phyloP scores from a whole-genome alignment of 176 grass and related monocot genomes.

The Oropetium thomaeum region DNA sequence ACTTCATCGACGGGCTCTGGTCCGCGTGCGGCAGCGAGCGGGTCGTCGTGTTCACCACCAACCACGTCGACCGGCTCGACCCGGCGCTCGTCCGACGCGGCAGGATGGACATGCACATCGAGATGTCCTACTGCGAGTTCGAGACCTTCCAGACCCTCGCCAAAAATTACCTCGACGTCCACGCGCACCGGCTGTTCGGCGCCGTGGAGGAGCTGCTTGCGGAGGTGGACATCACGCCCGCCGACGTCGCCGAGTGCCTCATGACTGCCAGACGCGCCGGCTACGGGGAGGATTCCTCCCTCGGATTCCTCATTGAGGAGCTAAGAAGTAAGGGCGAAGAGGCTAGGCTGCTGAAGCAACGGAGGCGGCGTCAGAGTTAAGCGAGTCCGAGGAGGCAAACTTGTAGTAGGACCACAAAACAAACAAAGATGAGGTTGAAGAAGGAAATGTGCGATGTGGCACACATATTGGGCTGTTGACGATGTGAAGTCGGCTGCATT shows the following conservation, averaged over 20 bases:
- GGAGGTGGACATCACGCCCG: conserved; percentile 28
- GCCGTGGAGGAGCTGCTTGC: neutral
- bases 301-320: neutral
- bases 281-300: neutral
- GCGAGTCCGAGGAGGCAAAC: too few species aligned
- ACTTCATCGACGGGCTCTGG: conserved; percentile 49
- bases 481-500: too few species aligned
- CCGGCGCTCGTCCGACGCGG: conserved; percentile 39
- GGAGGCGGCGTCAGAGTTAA: neutral
- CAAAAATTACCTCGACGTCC: conserved; percentile 29
- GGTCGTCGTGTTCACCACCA: conserved; percentile 39
- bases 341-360: neutral
- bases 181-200: neutral
- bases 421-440: too few species aligned
- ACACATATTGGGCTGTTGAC: too few species aligned
- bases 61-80: conserved; percentile 29
- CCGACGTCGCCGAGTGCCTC: conserved; percentile 46
- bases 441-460: too few species aligned
- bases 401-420: too few species aligned
- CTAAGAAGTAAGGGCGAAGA: conserved; percentile 8
- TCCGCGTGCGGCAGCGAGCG: conserved; percentile 43
- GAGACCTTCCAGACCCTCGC: conserved; percentile 23
- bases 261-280: neutral
- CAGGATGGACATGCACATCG: conserved; percentile 49
- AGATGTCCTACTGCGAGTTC: conserved; percentile 42